A percentile compares a stretch with the other conserved stretches of the same genome.
Conservation (phyloP, 2,329 filamentous ascomycete genomes). For the Gaeumannomyces tritici region DNA sequence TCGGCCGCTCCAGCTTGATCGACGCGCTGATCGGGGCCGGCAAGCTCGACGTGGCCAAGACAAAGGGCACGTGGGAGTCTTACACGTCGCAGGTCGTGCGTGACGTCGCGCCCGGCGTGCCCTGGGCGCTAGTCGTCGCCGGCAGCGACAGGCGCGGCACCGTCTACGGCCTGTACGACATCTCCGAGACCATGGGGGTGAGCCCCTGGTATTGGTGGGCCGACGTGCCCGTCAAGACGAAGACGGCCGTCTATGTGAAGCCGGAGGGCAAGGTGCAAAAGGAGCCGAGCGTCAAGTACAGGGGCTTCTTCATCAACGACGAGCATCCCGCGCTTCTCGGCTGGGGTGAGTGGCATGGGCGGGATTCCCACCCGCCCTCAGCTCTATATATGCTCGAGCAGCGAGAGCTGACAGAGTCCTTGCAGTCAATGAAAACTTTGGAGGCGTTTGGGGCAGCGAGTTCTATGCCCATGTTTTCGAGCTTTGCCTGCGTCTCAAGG, state of each 20-base stretch:
- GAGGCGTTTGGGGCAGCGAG: slow-evolving; percentile 28
- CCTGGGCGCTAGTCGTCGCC: slow-evolving; percentile 39
- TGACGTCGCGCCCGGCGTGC: slow-evolving; percentile 19
- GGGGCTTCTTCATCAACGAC: slow-evolving; percentile 52
- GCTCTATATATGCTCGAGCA: slow-evolving; percentile 11
- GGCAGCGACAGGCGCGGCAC: slow-evolving; percentile 47
- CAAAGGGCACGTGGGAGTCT: slow-evolving; percentile 44
- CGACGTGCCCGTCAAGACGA: slow-evolving; percentile 35
- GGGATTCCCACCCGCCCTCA: too few species aligned
- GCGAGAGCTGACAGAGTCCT: background rate
- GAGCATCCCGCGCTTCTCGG: slow-evolving; percentile 46
- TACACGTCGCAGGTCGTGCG: slow-evolving; percentile 37
- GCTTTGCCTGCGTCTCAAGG: slow-evolving; percentile 41
- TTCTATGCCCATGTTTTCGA: slow-evolving; percentile 49
- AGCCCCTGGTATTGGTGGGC: slow-evolving; percentile 52
- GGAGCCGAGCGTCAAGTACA: slow-evolving; percentile 45
- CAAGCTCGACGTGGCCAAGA: slow-evolving; percentile 34
- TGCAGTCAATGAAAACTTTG: background rate
- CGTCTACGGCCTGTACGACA: slow-evolving; percentile 47
- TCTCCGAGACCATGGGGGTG: slow-evolving; percentile 50
- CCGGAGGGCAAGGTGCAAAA: slow-evolving; percentile 29
- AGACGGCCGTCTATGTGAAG: slow-evolving; percentile 31
- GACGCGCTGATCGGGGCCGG: slow-evolving; percentile 31
- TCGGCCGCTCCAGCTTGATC: slow-evolving; percentile 40
- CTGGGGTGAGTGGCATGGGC: slow-evolving; percentile 22